These are phyloP conservation scores for Pharus latifolius DNA, from an alignment of 176 grass and related monocot genomes.

Conservation along the genomic window DNA sequence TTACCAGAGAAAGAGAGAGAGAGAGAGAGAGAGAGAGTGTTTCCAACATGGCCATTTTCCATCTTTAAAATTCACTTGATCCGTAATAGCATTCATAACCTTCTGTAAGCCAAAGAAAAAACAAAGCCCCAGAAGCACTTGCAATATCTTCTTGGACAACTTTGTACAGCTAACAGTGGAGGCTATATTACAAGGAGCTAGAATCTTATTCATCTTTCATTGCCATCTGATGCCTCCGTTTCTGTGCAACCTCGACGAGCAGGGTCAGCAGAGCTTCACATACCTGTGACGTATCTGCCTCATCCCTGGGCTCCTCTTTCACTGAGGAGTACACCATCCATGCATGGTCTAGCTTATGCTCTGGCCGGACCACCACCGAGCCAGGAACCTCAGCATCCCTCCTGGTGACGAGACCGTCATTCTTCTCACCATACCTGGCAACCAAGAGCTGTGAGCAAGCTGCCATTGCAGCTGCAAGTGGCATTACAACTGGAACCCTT, in stretches of 20 bases:
- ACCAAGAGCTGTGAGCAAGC: constrained; percentile 74
- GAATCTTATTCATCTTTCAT: constrained; percentile 71
- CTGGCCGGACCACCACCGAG: constrained; percentile 55
- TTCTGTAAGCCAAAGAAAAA: constrained; percentile 14
- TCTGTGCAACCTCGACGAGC: constrained; percentile 70
- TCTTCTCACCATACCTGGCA: constrained; percentile 77
- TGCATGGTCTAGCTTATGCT: constrained; percentile 69
- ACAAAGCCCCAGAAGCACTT: neutral
- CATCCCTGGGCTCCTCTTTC: constrained; percentile 45
- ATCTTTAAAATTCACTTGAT: neutral
- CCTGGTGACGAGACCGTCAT: constrained; percentile 73
- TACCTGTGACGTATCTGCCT: constrained; percentile 68
- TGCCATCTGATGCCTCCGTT: constrained; percentile 55
- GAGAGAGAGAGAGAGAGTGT: neutral
- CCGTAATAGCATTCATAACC: neutral
- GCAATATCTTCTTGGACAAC: neutral
- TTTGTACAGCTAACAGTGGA: constrained; percentile 11
- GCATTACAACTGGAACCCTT: constrained; percentile 74
- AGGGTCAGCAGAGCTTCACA: constrained; percentile 80
- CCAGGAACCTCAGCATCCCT: constrained; percentile 73
- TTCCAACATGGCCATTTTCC: neutral
- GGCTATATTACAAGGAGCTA: constrained; percentile 3
- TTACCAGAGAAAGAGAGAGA: neutral
- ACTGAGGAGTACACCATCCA: constrained; percentile 90
- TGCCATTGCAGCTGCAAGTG: constrained; percentile 71